phyloP scores from a whole-genome alignment of 1,284 basidiomycete species.

The Rhodotorula sp. region DNA sequence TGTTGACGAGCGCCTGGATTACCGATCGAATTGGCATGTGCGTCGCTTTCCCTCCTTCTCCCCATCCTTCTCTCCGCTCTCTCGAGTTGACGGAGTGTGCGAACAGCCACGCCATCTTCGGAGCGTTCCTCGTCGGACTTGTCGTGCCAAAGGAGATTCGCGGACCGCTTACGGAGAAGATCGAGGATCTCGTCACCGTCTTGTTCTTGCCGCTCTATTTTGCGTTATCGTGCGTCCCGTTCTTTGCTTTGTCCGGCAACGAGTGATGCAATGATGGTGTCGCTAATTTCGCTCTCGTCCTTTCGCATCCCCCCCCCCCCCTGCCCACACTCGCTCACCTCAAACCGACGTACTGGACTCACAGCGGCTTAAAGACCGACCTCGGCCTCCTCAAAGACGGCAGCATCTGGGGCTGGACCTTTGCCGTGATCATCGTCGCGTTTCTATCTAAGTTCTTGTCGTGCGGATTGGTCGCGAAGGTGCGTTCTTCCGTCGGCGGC shows the following conservation, averaged over 20 bases:
- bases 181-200: slow-evolving; percentile 67
- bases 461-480: slow-evolving; percentile 49
- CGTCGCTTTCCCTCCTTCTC: neutral
- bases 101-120: slow-evolving; percentile 50
- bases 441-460: slow-evolving; percentile 73
- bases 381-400: slow-evolving; percentile 71
- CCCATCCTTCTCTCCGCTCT: slow-evolving; percentile 31
- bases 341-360: neutral
- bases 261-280: no score
- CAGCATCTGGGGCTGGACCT: slow-evolving; percentile 76
- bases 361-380: slow-evolving; percentile 65
- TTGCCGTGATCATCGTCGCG: slow-evolving; percentile 75
- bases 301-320: no score
- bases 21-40: slow-evolving; percentile 78
- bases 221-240: slow-evolving; percentile 39
- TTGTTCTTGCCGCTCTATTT: slow-evolving; percentile 68
- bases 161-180: slow-evolving; percentile 63
- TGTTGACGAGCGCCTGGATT: slow-evolving; percentile 76
- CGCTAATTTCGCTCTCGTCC: no score
- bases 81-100: no score
- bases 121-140: slow-evolving; percentile 74
- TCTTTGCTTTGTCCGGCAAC: slow-evolving; percentile 40
- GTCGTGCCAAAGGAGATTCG: slow-evolving; percentile 84
- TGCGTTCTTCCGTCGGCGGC: no score
- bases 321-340: no score